Conservation (phyloP, 306 rosid species). For the Herpetospermum pedunculosum region DNA sequence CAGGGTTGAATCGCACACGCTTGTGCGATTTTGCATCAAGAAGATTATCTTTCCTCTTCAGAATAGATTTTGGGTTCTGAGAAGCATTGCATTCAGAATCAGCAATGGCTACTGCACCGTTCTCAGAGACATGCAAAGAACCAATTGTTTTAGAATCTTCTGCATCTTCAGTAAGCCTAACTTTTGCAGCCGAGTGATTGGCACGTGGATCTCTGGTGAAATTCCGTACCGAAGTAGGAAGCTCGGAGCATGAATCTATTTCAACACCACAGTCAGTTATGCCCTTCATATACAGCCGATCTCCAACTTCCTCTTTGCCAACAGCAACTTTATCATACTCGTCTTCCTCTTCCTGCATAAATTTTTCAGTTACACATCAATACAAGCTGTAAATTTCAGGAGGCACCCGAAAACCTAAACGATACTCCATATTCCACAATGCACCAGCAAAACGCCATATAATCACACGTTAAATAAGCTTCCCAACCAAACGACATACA, state of each 20-base stretch:
- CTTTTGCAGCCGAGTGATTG: conserved; percentile 66
- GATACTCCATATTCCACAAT: background rate
- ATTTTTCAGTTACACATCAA: background rate
- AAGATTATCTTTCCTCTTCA: conserved; percentile 58
- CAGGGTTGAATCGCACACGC: conserved; percentile 77
- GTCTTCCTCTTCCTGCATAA: conserved; percentile 85
- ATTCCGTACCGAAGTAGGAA: conserved; percentile 36
- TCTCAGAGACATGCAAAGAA: conserved; percentile 43
- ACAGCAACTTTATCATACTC: conserved; percentile 76
- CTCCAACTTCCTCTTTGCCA: conserved; percentile 44
- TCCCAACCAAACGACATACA: background rate
- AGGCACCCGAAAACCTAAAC: background rate
- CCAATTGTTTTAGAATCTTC: conserved; percentile 43
- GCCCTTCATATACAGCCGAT: conserved; percentile 59
- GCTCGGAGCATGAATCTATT: conserved; percentile 32
- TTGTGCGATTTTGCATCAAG: conserved; percentile 37
- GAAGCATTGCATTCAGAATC: conserved; percentile 11
- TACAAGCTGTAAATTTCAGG: background rate
- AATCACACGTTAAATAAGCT: background rate
- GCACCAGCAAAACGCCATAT: background rate
- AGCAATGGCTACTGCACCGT: conserved; percentile 13
- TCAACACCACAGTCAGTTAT: conserved; percentile 52
- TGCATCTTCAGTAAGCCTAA: conserved; percentile 54
- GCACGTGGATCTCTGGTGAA: conserved; percentile 73
- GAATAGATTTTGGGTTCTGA: conserved; percentile 60